A percentile compares a stretch with the other conserved stretches of the same genome.
Evolutionary conservation across 192 early-diverging fungal genomes (phyloP).

Genomic region (Podochytrium sp.): DNA sequence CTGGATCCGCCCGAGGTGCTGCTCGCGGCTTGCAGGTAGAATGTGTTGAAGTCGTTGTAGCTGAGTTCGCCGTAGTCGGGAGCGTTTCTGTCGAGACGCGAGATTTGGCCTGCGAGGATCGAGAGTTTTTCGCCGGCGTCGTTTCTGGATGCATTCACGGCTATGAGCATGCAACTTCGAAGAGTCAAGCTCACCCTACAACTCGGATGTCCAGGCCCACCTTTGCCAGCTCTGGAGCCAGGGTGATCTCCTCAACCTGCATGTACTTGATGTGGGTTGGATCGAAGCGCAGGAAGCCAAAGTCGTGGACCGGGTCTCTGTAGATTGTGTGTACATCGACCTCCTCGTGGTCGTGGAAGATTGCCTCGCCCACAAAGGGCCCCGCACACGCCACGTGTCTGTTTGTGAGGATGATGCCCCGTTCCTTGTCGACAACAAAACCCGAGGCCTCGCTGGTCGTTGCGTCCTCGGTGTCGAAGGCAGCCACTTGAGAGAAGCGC

Average conservation of each 20-base stretch:
- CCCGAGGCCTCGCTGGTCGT: constrained; percentile 80
- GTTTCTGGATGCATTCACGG: constrained; percentile 46
- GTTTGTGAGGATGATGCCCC: constrained; percentile 41
- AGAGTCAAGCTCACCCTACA: constrained; percentile 40
- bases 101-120: constrained; percentile 81
- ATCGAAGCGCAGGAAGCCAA: constrained; percentile 78
- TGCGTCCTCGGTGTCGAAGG: constrained; percentile 79
- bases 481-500: constrained; percentile 71
- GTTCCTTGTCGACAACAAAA: constrained; percentile 78
- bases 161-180: not conserved
- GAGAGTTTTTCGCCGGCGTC: constrained; percentile 83
- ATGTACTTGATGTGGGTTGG: constrained; percentile 75
- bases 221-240: constrained; percentile 71
- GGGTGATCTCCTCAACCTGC: constrained; percentile 65
- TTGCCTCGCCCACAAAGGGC: constrained; percentile 82
- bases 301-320: constrained; percentile 73
- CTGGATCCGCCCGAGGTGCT: constrained; percentile 77
- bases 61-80: constrained; percentile 82
- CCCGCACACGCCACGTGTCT: constrained; percentile 72
- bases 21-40: constrained; percentile 78
- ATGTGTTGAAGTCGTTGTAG: constrained; percentile 63
- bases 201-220: constrained; percentile 83
- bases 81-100: constrained; percentile 78
- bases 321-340: constrained; percentile 76
- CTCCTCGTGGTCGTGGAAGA: constrained; percentile 79